Base-by-base conservation (phyloP, 805 yeast genomes). In the Wickerhamomyces alni region DNA sequence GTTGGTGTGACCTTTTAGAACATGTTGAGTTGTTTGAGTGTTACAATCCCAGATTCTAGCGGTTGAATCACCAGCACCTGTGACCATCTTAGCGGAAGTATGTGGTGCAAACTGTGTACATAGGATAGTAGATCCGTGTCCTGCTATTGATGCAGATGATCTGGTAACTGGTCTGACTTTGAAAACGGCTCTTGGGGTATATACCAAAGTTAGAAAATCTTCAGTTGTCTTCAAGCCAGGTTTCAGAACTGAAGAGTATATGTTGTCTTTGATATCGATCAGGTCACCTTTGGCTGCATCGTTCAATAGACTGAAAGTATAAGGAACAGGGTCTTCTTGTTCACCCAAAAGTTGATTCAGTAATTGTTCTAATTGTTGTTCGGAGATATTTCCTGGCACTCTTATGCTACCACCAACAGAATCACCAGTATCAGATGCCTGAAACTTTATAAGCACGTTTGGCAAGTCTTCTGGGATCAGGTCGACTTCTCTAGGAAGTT, bases 1-100 rank as follows among this genome's bases (percentile, higher is more conserved):
- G 65, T 89, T 87, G 10, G 77, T 67, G 55, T 93, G 99, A 1
- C 98, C 98, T 5, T 69, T 55, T 38, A 93, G 65, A 0, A 95
- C 86, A 45, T 77, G 74, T 55, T 81, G 67, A 8, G 96, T 96
- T 0, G 99, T 93, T 50, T 87, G 93, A 0, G 98, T 89, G 52
- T 87, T 82, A 61, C 96, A 85, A 63, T 89, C 97, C 99, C 99
- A 93, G 35, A 91, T 75, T 57, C 98, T 72, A 2, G 98, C 97
- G 8, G 98, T 89, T 28, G 82, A 77, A 62, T 93, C 99, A 33
- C 99, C 99, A 6, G 96, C 87, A 28, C 99, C 99, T 0, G 97
- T 84, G 30, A 86, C 93, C 82, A 89, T 79, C 50, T 86, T 70
- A 2, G 89, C 72, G 15, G 91, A 77, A 15, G 89, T 81, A 54